phyloP scores from a whole-genome alignment of 2,329 filamentous ascomycete genomes.

The Sporothrix brunneoviolacea region DNA sequence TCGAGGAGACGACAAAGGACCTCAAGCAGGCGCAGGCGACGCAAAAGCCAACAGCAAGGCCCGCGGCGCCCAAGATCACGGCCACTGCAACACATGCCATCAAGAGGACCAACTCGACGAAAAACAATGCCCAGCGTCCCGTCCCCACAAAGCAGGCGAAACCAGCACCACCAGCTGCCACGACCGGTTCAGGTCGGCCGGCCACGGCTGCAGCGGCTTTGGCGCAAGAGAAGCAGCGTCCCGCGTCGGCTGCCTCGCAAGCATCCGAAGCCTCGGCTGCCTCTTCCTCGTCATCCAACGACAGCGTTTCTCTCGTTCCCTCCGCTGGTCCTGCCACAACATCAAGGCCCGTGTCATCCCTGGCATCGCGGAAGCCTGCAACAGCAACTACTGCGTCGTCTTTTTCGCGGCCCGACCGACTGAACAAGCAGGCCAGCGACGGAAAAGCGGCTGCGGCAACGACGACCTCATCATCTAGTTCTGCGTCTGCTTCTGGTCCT shows the following conservation, averaged over 20 bases:
- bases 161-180: not conserved
- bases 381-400: not conserved
- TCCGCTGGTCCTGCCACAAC: not conserved
- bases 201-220: conserved; percentile 12
- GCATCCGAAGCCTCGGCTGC: conserved; percentile 1
- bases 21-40: not conserved
- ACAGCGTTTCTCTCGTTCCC: conserved; percentile 4
- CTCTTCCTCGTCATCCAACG: not conserved
- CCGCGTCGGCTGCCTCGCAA: conserved; percentile 16
- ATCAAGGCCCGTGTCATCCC: not conserved
- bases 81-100: not conserved
- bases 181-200: not conserved
- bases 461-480: conserved; percentile 20
- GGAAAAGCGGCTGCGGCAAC: not conserved
- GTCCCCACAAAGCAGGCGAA: not conserved
- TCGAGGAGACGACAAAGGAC: not conserved
- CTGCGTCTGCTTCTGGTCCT: no score
- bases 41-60: not conserved
- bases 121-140: no score
- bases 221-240: conserved; percentile 19
- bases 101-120: not conserved
- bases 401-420: not conserved
- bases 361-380: not conserved
- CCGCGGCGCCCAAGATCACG: not conserved
- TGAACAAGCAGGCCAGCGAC: not conserved